Base-by-base conservation (phyloP, 75 land plant species). In the Azolla pinnata region DNA sequence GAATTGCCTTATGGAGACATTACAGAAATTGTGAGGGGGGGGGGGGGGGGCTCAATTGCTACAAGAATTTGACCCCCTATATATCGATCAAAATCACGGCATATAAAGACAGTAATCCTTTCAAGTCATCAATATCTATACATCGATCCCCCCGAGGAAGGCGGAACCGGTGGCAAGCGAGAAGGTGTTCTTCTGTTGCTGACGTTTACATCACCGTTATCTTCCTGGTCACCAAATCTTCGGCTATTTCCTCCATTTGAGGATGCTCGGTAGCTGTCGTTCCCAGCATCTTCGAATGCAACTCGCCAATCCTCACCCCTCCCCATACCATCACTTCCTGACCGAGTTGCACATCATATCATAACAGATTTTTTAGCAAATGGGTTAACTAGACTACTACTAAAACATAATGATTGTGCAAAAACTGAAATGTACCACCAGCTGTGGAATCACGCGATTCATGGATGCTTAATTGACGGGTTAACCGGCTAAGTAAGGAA, bases 221-320 rank as follows among this genome's bases (percentile, higher is more conserved):
- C 82, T 17, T 79, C 70, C 4, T 84, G 71, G 30, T 81, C 85
- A 59, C 82, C 76, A 50, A 67, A 57, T n/a, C 70, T 69, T 33
- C 81, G 56, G 42, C 82, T 82, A 48, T 75, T 77, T 25, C 89
- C 75, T 50, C 73, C 76, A 18, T 66, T 61, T 1, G 66, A 63
- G 44, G n/a, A n/a, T n/a, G n/a, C n/a, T n/a, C n/a, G n/a, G n/a
- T 27, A 49, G 52, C 71, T 77, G 18, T 38, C 18, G 28, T 69
- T 42, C 25, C 83, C 88, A n/a, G 85, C 90, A n/a, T n/a, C n/a
- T 72, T 95, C 96, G 62, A 95, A 95, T 60, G 99, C 91, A 56
- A 76, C 65, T 35, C 91, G 77, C 99, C 99, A 95, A 53, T 90
- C 96, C 63, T 90, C 97, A 54, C 64, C 68, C 35, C 81, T 73